phyloP scores from a whole-genome alignment of 2,329 filamentous ascomycete genomes.

The Aspergillus pseudoglaucus region DNA sequence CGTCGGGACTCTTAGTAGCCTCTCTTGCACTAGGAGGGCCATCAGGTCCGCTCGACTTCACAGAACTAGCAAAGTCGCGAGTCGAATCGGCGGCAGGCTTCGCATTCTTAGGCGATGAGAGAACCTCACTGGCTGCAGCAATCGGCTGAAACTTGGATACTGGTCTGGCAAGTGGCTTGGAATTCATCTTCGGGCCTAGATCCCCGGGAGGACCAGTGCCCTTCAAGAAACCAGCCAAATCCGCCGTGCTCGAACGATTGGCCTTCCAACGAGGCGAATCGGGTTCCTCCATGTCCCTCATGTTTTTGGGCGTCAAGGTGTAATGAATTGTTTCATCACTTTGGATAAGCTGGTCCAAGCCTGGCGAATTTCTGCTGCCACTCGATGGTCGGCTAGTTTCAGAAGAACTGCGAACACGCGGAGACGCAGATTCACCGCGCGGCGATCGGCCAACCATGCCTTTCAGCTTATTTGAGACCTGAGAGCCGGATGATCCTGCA shows the following conservation, averaged over 20 bases:
- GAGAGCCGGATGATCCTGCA: slow-evolving; percentile 34
- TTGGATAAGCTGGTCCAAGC: slow-evolving; percentile 73
- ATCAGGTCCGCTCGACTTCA: slow-evolving; percentile 71
- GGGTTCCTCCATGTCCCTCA: slow-evolving; percentile 61
- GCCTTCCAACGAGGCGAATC: slow-evolving; percentile 28
- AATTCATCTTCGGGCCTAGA: slow-evolving; percentile 12
- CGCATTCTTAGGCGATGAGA: slow-evolving; percentile 49
- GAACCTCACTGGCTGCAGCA: slow-evolving; percentile 5
- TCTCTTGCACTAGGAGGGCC: slow-evolving; percentile 8
- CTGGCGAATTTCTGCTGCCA: slow-evolving; percentile 33
- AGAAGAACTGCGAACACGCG: slow-evolving; percentile 29
- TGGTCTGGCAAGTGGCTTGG: slow-evolving; percentile 13
- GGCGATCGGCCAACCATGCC: slow-evolving; percentile 33
- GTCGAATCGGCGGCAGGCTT: slow-evolving; percentile 64
- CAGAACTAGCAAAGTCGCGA: slow-evolving; percentile 81
- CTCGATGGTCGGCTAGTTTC: slow-evolving; percentile 28
- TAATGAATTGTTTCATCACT: slow-evolving; percentile 78
- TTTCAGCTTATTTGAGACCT: slow-evolving; percentile 37
- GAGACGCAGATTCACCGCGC: slow-evolving; percentile 21
- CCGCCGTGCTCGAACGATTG: slow-evolving; percentile 28
- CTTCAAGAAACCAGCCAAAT: slow-evolving; percentile 34
- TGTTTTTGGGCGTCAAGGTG: slow-evolving; percentile 71
- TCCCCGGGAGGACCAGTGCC: slow-evolving; percentile 29
- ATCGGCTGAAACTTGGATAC: slow-evolving; percentile 21
- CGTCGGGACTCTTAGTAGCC: slow-evolving; percentile 9